Evolutionary conservation across 345 rosid genomes (phyloP), one percentile per base, ranked within the genome.

Genomic region (Salix exigua): DNA sequence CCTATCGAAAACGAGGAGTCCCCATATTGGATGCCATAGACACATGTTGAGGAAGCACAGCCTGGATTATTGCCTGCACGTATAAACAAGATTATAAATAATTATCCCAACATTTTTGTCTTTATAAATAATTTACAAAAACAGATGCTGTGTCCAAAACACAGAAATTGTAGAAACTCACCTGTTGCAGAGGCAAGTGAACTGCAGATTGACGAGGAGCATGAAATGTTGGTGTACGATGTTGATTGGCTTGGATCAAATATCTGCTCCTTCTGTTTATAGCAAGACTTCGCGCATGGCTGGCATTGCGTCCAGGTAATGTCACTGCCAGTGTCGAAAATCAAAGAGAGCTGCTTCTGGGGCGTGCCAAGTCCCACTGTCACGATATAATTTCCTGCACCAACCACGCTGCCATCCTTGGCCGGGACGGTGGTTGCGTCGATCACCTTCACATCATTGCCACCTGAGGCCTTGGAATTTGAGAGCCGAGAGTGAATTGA

Each of bases 11-110:
- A 93, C 0, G 99, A 95, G 5, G 82, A 78, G 78, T 95, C 97
- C 16, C 96, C 97, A 78, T 95, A 95, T 53, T 89, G 90, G 51
- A 93, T 88, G 31, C 88, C 93, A 74, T 95, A 95, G 55, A 90
- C 74, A 78, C 99, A 95, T 0, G 87, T 80, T 4, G 97, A 82
- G 13, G 85, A 77, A 3, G 88, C 50, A 73, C 99, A 95, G 4
- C 77, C 19, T 0, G 88, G 88, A 0, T 72, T 0, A 23, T 77
- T 84, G 21, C 97, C 98, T 88, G 82, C 75, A 66, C 2, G 18
- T 46, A 46, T 46, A 4, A 46, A 46, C 18, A 46, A 10, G 46
- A 42, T 42, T 42, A 10, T 40, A 40, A 10, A 10, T 40, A 40
- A 40, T 40, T 12, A 40, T 40, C 46, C 11, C 46, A 40, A 40